Evolutionary conservation across 1,284 basidiomycete species (phyloP).

Genomic region (Ganoderma resinaceum): DNA sequence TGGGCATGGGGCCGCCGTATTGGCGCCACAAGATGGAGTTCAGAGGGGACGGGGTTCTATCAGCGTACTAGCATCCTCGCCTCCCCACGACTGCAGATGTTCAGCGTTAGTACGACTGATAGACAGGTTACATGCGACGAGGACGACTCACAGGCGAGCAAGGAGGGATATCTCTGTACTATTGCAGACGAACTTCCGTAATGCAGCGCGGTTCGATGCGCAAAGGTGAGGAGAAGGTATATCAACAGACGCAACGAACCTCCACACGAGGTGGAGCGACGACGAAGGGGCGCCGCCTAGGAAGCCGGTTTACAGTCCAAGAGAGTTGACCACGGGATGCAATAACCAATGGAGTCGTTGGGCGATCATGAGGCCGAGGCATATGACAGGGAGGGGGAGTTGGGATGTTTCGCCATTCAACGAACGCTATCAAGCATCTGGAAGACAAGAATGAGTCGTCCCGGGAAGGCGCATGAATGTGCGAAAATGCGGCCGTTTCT

Average conservation of each 20-base stretch:
- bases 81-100: slow-evolving; percentile 25
- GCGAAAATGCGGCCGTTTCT: slow-evolving; percentile 25
- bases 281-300: not conserved
- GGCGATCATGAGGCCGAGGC: slow-evolving; percentile 34
- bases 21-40: slow-evolving; percentile 22
- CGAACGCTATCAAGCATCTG: slow-evolving; percentile 23
- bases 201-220: not conserved
- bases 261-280: not conserved
- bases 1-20: slow-evolving; percentile 15
- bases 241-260: slow-evolving; percentile 11
- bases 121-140: not conserved
- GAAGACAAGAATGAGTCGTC: slow-evolving; percentile 19
- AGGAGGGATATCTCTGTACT: not conserved
- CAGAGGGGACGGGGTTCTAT: slow-evolving; percentile 20
- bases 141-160: not conserved
- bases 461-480: slow-evolving; percentile 22
- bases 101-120: slow-evolving; percentile 18
- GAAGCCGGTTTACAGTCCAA: not conserved
- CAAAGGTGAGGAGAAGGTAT: not conserved
- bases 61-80: slow-evolving; percentile 21
- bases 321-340: slow-evolving; percentile 18
- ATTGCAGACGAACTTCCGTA: not conserved
- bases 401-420: slow-evolving; percentile 27
- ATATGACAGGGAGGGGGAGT: slow-evolving; percentile 31
- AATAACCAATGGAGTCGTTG: slow-evolving; percentile 23